Evolutionary conservation across 208 protist species (phyloP), one percentile per base, ranked within the genome.

Genomic region (Strigomonas culicis): DNA sequence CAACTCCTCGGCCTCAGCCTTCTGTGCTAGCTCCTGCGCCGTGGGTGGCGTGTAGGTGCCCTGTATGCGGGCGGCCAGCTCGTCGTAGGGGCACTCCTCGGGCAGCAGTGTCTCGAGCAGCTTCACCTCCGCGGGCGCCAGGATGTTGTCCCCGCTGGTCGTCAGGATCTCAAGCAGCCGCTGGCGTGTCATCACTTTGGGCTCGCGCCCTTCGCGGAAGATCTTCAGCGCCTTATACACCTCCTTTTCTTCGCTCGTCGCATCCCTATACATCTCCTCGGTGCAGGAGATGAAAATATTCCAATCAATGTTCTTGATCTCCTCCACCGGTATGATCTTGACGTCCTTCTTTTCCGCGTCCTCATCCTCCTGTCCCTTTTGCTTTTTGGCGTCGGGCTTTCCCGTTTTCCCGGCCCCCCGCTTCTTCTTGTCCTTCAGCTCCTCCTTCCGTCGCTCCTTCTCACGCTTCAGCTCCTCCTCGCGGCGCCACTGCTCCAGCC

Each of bases 271-370:
- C 52, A 96, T 79, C 59, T 82, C 77, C 60, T 96, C 86, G 0
- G 79, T 73, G 75, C 87, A 96, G 25, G 80, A 81, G 44, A 96
- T 93, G 63, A 96, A 96, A 50, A 96, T 96, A 68, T 96, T 93
- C 87, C 90, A 96, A 66, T 96, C 90, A 59, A 96, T 93, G 60
- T 96, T 96, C 43, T 96, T 96, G n/a, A 96, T 83, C 63, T 96
- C 86, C 70, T 96, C 90, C 8, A 77, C 75, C 0, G 87, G 85
- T 27, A 84, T 77, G 49, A 84, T 79, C 51, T 89, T 90, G 7
- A 79, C 76, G 4, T 51, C 62, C n/a, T 64, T 25, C 58, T 75
- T 63, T 47, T 68, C 73, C 17, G 49, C 74, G 0, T 10, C 58
- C 2, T 61, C 65, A 6, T 79, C 77, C 0, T 59, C 65, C 66